A percentile compares a stretch with the other conserved stretches of the same genome.
Evolutionary conservation across 768 basidiomycete species (phyloP).

Genomic region (Trametes cinnabarina): DNA sequence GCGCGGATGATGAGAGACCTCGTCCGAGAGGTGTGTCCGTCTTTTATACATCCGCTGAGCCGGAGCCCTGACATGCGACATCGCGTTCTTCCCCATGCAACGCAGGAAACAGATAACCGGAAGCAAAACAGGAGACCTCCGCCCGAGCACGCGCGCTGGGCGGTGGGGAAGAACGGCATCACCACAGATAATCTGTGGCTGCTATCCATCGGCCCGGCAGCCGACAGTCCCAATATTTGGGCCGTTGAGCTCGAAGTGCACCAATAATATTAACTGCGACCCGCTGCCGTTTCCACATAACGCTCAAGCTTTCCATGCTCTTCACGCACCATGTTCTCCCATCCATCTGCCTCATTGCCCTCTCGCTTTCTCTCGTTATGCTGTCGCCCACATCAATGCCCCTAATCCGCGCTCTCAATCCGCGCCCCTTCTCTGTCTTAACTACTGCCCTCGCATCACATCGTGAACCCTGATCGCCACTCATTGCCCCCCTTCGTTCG

Average conservation of each 20-base stretch:
- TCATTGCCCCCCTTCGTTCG: neutral
- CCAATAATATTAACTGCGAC: neutral
- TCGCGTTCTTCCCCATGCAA: no score
- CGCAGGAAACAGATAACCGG: no score
- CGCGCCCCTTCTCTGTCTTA: neutral
- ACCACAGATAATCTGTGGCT: slow-evolving; percentile 19
- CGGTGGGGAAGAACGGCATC: slow-evolving; percentile 7
- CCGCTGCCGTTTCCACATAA: neutral
- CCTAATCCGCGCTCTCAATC: no score
- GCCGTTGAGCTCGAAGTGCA: slow-evolving; percentile 20
- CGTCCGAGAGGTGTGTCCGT: slow-evolving; percentile 8
- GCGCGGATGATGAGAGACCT: slow-evolving; percentile 2
- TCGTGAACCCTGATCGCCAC: neutral
- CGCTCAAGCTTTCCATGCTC: no score
- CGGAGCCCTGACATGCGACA: no score
- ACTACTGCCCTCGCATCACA: neutral
- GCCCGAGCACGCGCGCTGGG: slow-evolving; percentile 4
- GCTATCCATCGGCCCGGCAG: slow-evolving; percentile 10
- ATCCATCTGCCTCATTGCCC: neutral
- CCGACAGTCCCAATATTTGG: slow-evolving; percentile 12
- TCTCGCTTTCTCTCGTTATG: neutral
- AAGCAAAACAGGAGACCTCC: no score
- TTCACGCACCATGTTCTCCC: neutral
- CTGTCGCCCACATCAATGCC: neutral
- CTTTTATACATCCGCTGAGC: no score